Conservation (phyloP, 768 basidiomycete genomes). For the Lyophyllum decastes region DNA sequence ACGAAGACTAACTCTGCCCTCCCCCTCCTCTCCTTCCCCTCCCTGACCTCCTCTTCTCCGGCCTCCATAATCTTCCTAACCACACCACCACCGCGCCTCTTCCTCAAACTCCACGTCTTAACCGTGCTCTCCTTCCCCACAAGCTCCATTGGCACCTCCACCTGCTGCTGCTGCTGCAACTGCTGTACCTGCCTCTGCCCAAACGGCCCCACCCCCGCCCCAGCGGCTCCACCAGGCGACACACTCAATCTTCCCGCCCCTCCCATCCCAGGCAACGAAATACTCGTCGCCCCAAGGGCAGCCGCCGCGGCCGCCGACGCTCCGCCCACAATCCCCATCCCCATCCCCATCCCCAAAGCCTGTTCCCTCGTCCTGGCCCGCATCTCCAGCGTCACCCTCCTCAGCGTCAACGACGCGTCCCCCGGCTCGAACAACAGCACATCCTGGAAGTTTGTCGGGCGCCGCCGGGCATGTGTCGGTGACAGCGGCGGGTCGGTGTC, state of each 20-base stretch:
- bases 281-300: constrained; percentile 48
- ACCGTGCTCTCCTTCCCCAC: constrained; percentile 40
- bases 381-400: constrained; percentile 51
- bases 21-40: background rate
- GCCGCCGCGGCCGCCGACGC: too few species aligned
- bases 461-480: constrained; percentile 27
- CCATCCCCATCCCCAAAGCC: constrained; percentile 29
- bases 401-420: constrained; percentile 55
- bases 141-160: constrained; percentile 34
- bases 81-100: constrained; percentile 57
- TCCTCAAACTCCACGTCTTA: constrained; percentile 66
- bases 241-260: constrained; percentile 39
- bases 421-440: constrained; percentile 66
- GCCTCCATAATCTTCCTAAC: constrained; percentile 31
- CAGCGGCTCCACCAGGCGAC: constrained; percentile 30
- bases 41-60: background rate
- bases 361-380: constrained; percentile 24
- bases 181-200: background rate
- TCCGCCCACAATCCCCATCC: constrained; percentile 9
- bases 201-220: background rate
- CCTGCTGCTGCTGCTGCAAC: constrained; percentile 1
- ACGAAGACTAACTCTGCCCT: constrained; percentile 35
- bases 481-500: constrained; percentile 19
- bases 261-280: constrained; percentile 60
- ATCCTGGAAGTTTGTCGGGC: constrained; percentile 59